Base-by-base conservation (phyloP, 495 filamentous ascomycete species). In the Monascus purpureus region DNA sequence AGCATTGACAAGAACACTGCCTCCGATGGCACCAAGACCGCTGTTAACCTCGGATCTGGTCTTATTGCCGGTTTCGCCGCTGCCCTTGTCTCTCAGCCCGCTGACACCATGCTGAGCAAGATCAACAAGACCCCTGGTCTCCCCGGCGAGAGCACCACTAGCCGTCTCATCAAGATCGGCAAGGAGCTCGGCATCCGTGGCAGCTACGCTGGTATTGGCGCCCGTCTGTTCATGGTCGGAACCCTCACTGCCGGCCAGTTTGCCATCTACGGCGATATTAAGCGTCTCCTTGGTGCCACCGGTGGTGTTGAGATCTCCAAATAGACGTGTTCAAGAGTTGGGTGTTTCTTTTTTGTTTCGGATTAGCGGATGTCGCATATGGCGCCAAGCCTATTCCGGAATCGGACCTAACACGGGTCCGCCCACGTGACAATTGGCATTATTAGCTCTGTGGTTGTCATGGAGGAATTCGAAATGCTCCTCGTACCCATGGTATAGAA, bases 111-210 rank as follows among this genome's bases (percentile, higher is more conserved):
- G 90, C 77, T 97, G 47, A 80, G 71, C 68, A 96, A 96, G 77
- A 97, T 97, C 75, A 97, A 97, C 82, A 97, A 97, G 84, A 93
- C 85, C 62, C 84, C 82, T 65, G 90, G 90, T 60, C 67, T 77
- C 28, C 90, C 90, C 36, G 90, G 90, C 63, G 88, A 97, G 73
- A 76, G 88, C 55, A 97, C 86, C 50, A 79, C 75, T 43, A 70
- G 63, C 61, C 82, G 90, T 59, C 67, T 97, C 40, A 72, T 94
- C 68, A 95, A 95, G 79, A 96, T 96, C 55, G 85, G 62, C 42
- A 82, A 80, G 60, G 90, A 97, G 65, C 80, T 97, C 46, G 90
- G 90, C 51, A 46, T 97, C 46, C 72, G 72, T 40, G 90, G 90
- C 54, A 81, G 73, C 24, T 97, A 82, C 67, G 69, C 70, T 42